Evolutionary conservation across 1,284 basidiomycete genomes (phyloP), one percentile per base, ranked within the genome.

Genomic region (Meira miltonrushii): DNA sequence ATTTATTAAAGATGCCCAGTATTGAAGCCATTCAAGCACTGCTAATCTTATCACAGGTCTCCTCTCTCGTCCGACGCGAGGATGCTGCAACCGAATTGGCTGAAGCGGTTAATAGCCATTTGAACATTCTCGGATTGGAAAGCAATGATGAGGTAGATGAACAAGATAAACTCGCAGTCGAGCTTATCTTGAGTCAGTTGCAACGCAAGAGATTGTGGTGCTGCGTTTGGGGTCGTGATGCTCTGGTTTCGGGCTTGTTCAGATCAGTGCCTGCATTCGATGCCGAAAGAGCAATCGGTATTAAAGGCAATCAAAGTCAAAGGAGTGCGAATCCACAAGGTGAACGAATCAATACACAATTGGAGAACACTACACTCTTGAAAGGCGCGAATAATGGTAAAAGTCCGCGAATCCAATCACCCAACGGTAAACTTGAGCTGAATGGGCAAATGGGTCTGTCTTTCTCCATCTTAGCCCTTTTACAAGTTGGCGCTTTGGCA

Each of bases 391-490:
- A 15, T 43, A 11, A n/a, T 21, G 25, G 13, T 11, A 39, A 33
- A 15, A 40, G 13, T 9, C 23, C 12, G 9, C 50, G 2, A 43
- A 43, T 15, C 19, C 15, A 3, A 43, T 19, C 2, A 43, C 56
- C 9, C 50, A 54, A 19, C 39, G 55, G 50, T 56, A 57, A 61
- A 19, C 57, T 67, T 25, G 66, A 68, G 49, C 61, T 73, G 21
- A 71, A 65, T n/a, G 67, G 67, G 12, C 65, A 69, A 62, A 73
- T 73, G 71, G 71, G 71, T 4, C 59, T 73, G 10, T 68, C 68
- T 37, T 73, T 73, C 39, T 64, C 65, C 47, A 66, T 73, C 59
- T 67, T 73, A 63, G 68, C 71, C 23, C 58, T 69, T 62, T 60
- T 71, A 44, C 71, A 73, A 59, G 65, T 73, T n/a, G 71, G 71